These are phyloP conservation scores for Yamadazyma songkhlaensis DNA, from an alignment of 1,139 yeast genomes.

Conservation along the genomic window DNA sequence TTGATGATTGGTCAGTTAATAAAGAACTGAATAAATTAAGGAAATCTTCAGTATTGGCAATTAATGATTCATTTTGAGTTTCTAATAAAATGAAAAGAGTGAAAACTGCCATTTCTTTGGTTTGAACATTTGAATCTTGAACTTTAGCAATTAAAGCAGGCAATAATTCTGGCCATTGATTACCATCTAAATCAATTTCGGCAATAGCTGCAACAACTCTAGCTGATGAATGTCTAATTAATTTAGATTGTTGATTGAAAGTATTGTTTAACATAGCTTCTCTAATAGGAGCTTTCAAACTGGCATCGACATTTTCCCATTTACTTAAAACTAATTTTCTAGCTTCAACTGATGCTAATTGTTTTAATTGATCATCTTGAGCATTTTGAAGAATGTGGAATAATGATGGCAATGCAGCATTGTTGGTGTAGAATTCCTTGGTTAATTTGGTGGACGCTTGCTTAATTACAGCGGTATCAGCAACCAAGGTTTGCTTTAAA, in stretches of 20 bases:
- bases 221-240: slow-evolving; percentile 85
- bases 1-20: slow-evolving; percentile 62
- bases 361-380: slow-evolving; percentile 61
- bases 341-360: slow-evolving; percentile 93
- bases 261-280: slow-evolving; percentile 66
- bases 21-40: slow-evolving; percentile 67
- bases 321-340: slow-evolving; percentile 73
- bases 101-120: slow-evolving; percentile 84
- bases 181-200: slow-evolving; percentile 60
- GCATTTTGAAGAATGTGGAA: slow-evolving; percentile 75
- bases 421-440: slow-evolving; percentile 70
- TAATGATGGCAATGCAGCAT: slow-evolving; percentile 75
- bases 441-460: slow-evolving; percentile 76
- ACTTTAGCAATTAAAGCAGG: slow-evolving; percentile 71
- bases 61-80: slow-evolving; percentile 63
- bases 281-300: slow-evolving; percentile 60
- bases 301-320: slow-evolving; percentile 63
- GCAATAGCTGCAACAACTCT: slow-evolving; percentile 89
- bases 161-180: slow-evolving; percentile 76
- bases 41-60: slow-evolving; percentile 62
- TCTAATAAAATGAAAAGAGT: slow-evolving; percentile 78
- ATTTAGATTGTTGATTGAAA: slow-evolving; percentile 53
- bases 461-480: slow-evolving; percentile 75
- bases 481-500: slow-evolving; percentile 70
- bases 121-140: slow-evolving; percentile 51